A percentile compares a stretch with the other conserved stretches of the same genome.
phyloP scores from a whole-genome alignment of 2,329 filamentous ascomycete genomes.

The Endothia cerciana region DNA sequence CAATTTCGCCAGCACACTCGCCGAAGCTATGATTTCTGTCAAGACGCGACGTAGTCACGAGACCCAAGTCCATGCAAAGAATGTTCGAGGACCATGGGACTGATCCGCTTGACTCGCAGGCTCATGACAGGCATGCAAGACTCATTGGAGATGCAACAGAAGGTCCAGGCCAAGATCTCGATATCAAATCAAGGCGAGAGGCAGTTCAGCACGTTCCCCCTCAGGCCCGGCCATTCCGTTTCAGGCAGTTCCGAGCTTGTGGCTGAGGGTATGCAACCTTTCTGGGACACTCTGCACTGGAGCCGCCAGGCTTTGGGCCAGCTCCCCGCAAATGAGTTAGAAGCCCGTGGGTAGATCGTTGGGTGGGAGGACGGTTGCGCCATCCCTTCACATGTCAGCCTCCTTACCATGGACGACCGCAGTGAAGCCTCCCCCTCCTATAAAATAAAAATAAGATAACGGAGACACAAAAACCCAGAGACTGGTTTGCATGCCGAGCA shows the following conservation, averaged over 20 bases:
- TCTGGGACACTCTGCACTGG: constrained; percentile 10
- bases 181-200: neutral
- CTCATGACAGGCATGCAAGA: neutral
- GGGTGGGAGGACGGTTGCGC: neutral
- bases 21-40: constrained; percentile 6
- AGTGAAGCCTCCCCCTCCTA: no score
- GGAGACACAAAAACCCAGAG: neutral
- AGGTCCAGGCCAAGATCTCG: neutral
- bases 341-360: constrained; percentile 25
- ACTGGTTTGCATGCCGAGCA: neutral
- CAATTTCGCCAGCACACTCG: constrained; percentile 18
- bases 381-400: constrained; percentile 14
- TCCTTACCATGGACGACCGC: neutral
- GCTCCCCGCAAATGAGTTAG: constrained; percentile 22
- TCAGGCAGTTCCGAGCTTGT: constrained; percentile 17
- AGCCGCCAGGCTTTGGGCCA: constrained; percentile 25
- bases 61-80: neutral
- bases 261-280: neutral
- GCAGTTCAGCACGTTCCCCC: neutral
- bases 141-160: neutral
- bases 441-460: no score
- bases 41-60: neutral
- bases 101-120: neutral
- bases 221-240: constrained; percentile 11
- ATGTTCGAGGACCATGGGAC: neutral